Conservation (phyloP, 306 rosid genomes). For the Amphicarpaea edgeworthii region DNA sequence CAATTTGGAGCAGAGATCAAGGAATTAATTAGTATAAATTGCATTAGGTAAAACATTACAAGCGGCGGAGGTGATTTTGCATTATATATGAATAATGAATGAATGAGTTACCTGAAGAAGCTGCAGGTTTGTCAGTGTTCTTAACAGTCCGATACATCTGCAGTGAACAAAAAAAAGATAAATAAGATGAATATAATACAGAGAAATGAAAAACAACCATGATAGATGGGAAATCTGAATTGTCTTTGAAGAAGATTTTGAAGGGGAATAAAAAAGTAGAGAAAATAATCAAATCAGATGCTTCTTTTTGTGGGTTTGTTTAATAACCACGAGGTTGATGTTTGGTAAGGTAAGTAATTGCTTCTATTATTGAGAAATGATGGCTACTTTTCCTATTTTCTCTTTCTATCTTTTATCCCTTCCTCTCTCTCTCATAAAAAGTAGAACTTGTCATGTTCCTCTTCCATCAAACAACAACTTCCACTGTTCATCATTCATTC, state of each 20-base stretch:
- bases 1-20: conserved; percentile 48
- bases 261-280: conserved; percentile 15
- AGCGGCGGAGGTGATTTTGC: conserved; percentile 4
- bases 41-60: conserved; percentile 37
- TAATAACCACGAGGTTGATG: conserved; percentile 75
- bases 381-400: conserved; percentile 66
- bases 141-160: conserved; percentile 98
- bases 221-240: conserved; percentile 24
- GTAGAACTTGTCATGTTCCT: conserved; percentile 83
- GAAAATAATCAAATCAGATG: conserved; percentile 40
- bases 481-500: conserved; percentile 65
- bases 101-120: conserved; percentile 80
- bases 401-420: conserved; percentile 33
- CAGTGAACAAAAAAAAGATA: conserved; percentile 39
- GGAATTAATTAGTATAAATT: conserved; percentile 41
- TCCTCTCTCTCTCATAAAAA: conserved; percentile 60
- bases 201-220: neutral
- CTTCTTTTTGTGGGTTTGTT: conserved; percentile 55
- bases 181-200: conserved; percentile 24
- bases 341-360: conserved; percentile 86
- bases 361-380: conserved; percentile 97
- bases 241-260: conserved; percentile 24
- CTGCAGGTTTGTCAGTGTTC: conserved; percentile 90
- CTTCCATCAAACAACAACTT: conserved; percentile 54
- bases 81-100: conserved; percentile 8